Percentiles rank a stretch among this genome's conserved stretches.
phyloP scores from a whole-genome alignment of 108 stramenopile species.

The Cyclotella baltica region DNA sequence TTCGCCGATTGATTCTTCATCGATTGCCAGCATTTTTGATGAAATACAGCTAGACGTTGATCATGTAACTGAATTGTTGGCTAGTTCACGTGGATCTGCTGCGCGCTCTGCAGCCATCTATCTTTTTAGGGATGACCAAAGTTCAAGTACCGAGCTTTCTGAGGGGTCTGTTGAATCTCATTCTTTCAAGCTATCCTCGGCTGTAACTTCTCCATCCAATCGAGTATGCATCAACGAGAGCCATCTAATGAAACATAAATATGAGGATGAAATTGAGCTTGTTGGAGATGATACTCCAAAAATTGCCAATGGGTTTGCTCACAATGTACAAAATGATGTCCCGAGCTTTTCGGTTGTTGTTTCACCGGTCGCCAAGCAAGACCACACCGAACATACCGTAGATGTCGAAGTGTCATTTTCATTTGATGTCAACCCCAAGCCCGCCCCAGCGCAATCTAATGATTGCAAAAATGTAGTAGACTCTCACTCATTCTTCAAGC shows the following conservation, averaged over 20 bases:
- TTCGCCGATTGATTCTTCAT: not conserved
- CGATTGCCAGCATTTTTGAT: not conserved
- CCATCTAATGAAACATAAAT: not conserved
- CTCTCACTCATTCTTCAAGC: not conserved
- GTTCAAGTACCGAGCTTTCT: not conserved
- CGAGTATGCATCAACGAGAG: not conserved
- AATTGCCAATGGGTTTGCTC: not conserved
- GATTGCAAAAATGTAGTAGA: not conserved
- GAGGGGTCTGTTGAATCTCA: not conserved
- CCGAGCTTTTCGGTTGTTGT: conserved; percentile 8
- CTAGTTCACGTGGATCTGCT: not conserved
- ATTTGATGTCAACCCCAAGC: not conserved
- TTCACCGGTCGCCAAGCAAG: conserved; percentile 11
- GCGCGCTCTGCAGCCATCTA: not conserved
- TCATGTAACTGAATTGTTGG: not conserved
- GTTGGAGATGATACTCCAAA: not conserved
- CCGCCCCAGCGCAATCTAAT: not conserved
- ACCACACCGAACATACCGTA: conserved; percentile 1
- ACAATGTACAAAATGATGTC: not conserved
- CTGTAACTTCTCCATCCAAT: conserved; percentile 16
- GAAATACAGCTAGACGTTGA: not conserved
- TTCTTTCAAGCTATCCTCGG: conserved; percentile 4
- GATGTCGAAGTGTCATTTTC: conserved; percentile 4
- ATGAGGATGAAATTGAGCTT: not conserved
- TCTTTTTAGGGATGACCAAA: not conserved